Base-by-base conservation (phyloP, 257 asterid species). In the Verbascum thapsus region DNA sequence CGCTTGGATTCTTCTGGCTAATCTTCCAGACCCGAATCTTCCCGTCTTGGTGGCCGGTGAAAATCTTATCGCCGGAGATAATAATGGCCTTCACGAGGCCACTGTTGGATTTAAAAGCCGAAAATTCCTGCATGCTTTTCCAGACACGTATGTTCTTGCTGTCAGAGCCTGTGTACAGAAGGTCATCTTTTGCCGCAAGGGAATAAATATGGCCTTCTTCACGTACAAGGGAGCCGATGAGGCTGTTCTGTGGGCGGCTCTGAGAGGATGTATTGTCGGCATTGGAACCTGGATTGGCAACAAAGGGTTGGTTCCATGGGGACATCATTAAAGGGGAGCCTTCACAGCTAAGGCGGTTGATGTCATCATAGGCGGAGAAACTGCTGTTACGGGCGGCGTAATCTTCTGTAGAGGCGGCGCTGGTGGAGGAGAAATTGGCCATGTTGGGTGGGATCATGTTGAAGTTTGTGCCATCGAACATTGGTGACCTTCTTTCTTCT, bases 11-110 rank as follows among this genome's bases (percentile, higher is more conserved):
- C 67, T 83, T 83, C 0, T 83, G 59, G 59, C 74, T 69, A 2
- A 83, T 69, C 67, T 88, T 85, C 96, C 96, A 88, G 0, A 88
- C 81, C 0, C 96, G 82, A 2, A 88, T 76, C 59, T 85, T 88
- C 1, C 96, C 96, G 13, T 88, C 96, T 22, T 88, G 96, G 62
- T 87, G 96, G 41, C 96, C 96, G 0, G 94, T 88, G 61, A 88
- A 88, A 10, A 88, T 88, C 74, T 81, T 83, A 35, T 85, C 87
- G n/a, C n/a, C n/a, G n/a, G n/a, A n/a, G n/a, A n/a, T n/a, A n/a
- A n/a, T n/a, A n/a, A n/a, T n/a, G n/a, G 96, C 88, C 66, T 88
- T 88, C 0, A 88, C 94, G 12, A 88, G 86, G 17, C 96, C 96
- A 7, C 94, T 85, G 55, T 81, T 88, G 20, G 96, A 88, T 69